These are phyloP conservation scores for Urtica urens DNA, from an alignment of 306 rosid genomes.

Conservation along the genomic window DNA sequence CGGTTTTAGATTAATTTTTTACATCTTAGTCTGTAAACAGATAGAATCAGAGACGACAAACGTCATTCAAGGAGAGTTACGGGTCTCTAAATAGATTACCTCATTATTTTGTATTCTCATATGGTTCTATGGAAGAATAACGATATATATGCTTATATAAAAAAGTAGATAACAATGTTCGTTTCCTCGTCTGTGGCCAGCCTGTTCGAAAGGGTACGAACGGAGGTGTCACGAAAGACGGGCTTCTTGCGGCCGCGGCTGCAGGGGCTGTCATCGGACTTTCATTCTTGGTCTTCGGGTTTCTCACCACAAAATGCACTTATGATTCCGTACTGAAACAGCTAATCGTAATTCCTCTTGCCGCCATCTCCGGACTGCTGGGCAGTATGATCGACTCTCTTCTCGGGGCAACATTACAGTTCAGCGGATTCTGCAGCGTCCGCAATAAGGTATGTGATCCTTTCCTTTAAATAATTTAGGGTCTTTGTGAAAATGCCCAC, in stretches of 20 bases:
- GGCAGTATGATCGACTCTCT: slow-evolving; percentile 88
- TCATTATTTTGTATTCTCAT: no score
- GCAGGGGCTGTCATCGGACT: slow-evolving; percentile 68
- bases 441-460: slow-evolving; percentile 62
- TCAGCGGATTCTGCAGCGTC: slow-evolving; percentile 75
- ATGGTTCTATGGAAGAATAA: no score
- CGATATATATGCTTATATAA: slow-evolving; percentile 1
- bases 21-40: no score
- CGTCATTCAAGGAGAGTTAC: no score
- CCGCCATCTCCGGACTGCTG: slow-evolving; percentile 54
- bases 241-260: slow-evolving; percentile 74
- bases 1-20: no score
- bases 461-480: neutral
- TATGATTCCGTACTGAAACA: slow-evolving; percentile 46
- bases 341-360: slow-evolving; percentile 61
- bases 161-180: slow-evolving; percentile 8
- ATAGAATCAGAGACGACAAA: no score
- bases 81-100: no score
- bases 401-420: slow-evolving; percentile 90
- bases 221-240: slow-evolving; percentile 77
- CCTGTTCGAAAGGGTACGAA: slow-evolving; percentile 82
- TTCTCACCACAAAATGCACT: slow-evolving; percentile 42
- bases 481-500: no score
- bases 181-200: slow-evolving; percentile 26
- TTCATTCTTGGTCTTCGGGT: slow-evolving; percentile 44